phyloP scores from a whole-genome alignment of 352 stramenopile genomes.

The Pseudoperonospora humuli region DNA sequence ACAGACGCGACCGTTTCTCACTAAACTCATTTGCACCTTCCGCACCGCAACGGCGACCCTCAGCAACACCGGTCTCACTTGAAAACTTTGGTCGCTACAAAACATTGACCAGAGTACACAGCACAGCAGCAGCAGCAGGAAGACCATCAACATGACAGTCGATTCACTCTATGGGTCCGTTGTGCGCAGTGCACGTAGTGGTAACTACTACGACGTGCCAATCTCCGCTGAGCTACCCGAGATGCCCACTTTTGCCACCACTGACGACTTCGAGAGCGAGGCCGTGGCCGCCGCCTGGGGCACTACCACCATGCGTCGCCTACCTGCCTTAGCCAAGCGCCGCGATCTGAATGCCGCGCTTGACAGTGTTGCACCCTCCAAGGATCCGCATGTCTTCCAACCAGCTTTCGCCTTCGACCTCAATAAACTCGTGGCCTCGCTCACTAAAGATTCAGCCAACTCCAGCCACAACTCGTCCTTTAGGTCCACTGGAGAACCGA shows the following conservation, averaged over 20 bases:
- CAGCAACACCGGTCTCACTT: constrained; percentile 12
- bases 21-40: background rate
- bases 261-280: constrained; percentile 18
- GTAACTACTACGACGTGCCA: constrained; percentile 57
- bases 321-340: constrained; percentile 19
- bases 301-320: constrained; percentile 33
- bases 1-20: constrained; percentile 15
- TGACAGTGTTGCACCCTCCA: constrained; percentile 19
- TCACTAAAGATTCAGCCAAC: constrained; percentile 20
- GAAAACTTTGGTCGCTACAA: constrained; percentile 5
- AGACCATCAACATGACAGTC: constrained; percentile 30
- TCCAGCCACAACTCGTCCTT: constrained; percentile 30
- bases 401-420: constrained; percentile 50
- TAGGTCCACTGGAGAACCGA: constrained; percentile 24
- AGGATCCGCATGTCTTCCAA: constrained; percentile 33
- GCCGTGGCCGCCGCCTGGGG: constrained; percentile 31
- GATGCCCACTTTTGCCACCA: constrained; percentile 14
- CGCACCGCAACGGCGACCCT: constrained; percentile 7
- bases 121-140: background rate
- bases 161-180: constrained; percentile 39
- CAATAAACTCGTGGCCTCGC: constrained; percentile 40
- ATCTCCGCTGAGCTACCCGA: constrained; percentile 19
- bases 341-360: constrained; percentile 42
- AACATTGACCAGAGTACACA: constrained; percentile 10
- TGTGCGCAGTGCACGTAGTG: constrained; percentile 47